Percentiles rank a stretch among this genome's conserved stretches.
phyloP scores from a whole-genome alignment of 2,329 filamentous ascomycete species.

The Xylariomycetidae sp. region DNA sequence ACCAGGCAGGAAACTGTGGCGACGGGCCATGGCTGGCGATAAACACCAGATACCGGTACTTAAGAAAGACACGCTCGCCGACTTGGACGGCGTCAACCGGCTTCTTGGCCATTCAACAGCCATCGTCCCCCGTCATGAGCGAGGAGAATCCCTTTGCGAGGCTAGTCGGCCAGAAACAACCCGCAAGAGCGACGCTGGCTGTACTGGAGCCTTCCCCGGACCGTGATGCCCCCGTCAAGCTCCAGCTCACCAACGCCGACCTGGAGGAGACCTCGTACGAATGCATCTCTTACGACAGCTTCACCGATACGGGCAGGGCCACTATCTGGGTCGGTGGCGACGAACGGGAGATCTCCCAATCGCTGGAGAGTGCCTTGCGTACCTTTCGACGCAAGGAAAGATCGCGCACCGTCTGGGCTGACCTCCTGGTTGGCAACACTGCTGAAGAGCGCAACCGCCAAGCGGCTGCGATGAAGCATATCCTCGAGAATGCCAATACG shows the following conservation, averaged over 20 bases:
- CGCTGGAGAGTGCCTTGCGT: constrained; percentile 14
- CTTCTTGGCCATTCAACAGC: no score
- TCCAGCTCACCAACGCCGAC: constrained; percentile 11
- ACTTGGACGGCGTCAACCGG: no score
- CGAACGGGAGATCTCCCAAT: constrained; percentile 8
- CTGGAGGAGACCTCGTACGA: constrained; percentile 17
- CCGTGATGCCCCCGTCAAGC: constrained; percentile 7
- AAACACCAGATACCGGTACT: no score
- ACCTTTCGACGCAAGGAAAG: constrained; percentile 16
- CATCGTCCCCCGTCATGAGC: no score
- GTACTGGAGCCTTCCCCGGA: background rate
- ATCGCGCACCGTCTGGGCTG: constrained; percentile 17
- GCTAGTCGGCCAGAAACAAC: background rate
- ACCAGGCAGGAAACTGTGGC: no score
- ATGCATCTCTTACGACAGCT: constrained; percentile 18
- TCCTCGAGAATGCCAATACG: constrained; percentile 14
- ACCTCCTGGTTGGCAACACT: constrained; percentile 13
- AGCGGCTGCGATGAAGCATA: constrained; percentile 6
- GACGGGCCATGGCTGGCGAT: no score
- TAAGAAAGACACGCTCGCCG: no score
- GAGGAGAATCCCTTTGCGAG: background rate
- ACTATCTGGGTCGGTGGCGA: constrained; percentile 12
- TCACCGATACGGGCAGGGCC: constrained; percentile 1
- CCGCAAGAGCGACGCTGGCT: background rate
- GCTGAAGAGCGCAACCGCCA: constrained; percentile 14